A percentile compares a stretch with the other conserved stretches of the same genome.
Conservation (phyloP, 202 grass and related monocot genomes). For the Carex arenaria region DNA sequence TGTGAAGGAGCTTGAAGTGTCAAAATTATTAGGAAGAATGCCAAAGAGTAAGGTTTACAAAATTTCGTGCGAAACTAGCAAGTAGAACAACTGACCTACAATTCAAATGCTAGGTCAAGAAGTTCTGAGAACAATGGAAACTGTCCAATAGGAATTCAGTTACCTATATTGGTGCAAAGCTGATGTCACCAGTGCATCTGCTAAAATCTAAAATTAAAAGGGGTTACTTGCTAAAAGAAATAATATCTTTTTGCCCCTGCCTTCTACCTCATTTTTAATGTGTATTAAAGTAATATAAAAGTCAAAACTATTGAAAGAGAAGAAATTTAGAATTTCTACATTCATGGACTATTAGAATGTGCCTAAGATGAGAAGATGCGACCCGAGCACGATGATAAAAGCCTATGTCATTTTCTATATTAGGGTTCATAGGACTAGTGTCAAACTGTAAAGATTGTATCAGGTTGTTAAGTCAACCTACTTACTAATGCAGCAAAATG, state of each 20-base stretch:
- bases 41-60: not conserved
- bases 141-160: not conserved
- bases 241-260: not conserved
- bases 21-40: not conserved
- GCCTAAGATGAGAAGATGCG: not conserved
- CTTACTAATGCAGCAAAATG: not conserved
- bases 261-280: not conserved
- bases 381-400: not conserved
- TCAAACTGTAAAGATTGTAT: not conserved
- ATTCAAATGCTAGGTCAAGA: not conserved
- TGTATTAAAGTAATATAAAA: slow-evolving; percentile 5
- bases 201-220: not conserved
- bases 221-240: not conserved
- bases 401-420: not conserved
- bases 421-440: not conserved
- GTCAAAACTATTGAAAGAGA: not conserved
- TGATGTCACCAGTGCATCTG: not conserved
- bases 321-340: not conserved
- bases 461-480: not conserved
- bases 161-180: not conserved
- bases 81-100: not conserved
- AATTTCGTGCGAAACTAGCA: not conserved
- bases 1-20: not conserved
- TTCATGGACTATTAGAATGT: not conserved
- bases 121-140: not conserved